Conservation (phyloP, 108 stramenopile species). For the Seminavis robusta region DNA sequence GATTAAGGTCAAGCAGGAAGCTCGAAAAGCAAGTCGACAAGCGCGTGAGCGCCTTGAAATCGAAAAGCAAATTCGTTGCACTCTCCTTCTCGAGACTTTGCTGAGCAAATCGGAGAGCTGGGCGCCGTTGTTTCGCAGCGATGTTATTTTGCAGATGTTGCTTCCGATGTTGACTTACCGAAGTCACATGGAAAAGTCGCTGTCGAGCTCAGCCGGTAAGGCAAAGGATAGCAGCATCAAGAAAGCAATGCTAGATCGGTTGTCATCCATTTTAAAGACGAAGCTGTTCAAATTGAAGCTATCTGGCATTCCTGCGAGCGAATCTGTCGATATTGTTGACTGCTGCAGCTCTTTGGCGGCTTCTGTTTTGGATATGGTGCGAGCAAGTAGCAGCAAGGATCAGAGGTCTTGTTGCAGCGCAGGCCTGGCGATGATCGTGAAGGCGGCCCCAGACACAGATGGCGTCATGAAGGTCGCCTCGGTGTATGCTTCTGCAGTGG, state of each 20-base stretch:
- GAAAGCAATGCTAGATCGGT: slow-evolving; percentile 45
- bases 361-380: slow-evolving; percentile 36
- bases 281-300: slow-evolving; percentile 60
- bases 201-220: slow-evolving; percentile 30
- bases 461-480: slow-evolving; percentile 23
- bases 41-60: slow-evolving; percentile 68
- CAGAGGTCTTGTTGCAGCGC: slow-evolving; percentile 60
- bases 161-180: slow-evolving; percentile 49
- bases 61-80: slow-evolving; percentile 67
- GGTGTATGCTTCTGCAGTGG: slow-evolving; percentile 31
- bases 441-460: slow-evolving; percentile 34
- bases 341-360: slow-evolving; percentile 1
- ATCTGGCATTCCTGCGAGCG: slow-evolving; percentile 20
- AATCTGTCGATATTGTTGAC: slow-evolving; percentile 17
- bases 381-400: slow-evolving; percentile 32
- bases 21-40: slow-evolving; percentile 69
- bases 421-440: slow-evolving; percentile 42
- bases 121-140: slow-evolving; percentile 44
- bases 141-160: slow-evolving; percentile 48
- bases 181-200: slow-evolving; percentile 41
- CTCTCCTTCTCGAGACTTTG: slow-evolving; percentile 59
- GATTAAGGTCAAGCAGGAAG: slow-evolving; percentile 80
- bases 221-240: slow-evolving; percentile 43
- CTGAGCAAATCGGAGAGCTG: slow-evolving; percentile 41
- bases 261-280: slow-evolving; percentile 52